Evolutionary conservation across 2,329 filamentous ascomycete genomes (phyloP), one percentile per base, ranked within the genome.

Genomic region (Fusarium sp.): DNA sequence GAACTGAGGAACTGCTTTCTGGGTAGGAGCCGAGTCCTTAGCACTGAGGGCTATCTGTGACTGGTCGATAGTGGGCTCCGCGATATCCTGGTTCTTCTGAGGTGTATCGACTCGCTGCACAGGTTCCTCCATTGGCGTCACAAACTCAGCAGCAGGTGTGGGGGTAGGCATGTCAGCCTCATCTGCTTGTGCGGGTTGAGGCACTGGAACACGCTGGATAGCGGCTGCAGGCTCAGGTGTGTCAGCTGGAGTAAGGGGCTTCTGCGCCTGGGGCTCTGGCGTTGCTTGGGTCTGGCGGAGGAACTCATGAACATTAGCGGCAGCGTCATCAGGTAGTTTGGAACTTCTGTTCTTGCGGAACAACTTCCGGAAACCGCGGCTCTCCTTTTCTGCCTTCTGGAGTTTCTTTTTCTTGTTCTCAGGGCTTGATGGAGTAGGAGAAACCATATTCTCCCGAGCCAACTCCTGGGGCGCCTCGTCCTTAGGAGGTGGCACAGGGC

Each of bases 261-360:
- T 59, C 46, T 73, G 59, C 15, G 56, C 54, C 7, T 54, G 49
- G 18, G 61, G 76, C 48, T 76, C 78, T 63, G 75, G 71, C 14
- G 72, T 75, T 38, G 70, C 65, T 29, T 80, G 74, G 42, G 84
- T 79, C 44, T 83, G 78, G 29, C 80, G 84, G 73, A 87, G 85
- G 84, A 87, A 86, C 76, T 77, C 84, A 79, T 84, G 88, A 70
- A 86, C 80, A 75, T 87, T 87, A 67, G 81, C 82, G 63, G 83
- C 83, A 41, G 88, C 85, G 66, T 87, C 86, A 3, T 89, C 87
- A 12, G 86, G 86, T 27, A 87, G 76, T 80, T 88, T 92, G 39
- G 86, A 91, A 65, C 82, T 77, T 66, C 87, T 84, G 76, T 90
- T 90, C 82, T 89, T 92, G 73, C 89, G 87, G 51, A 93, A 93